phyloP scores from a whole-genome alignment of 2,329 filamentous ascomycete genomes.

The Leptoxyphium fumago region DNA sequence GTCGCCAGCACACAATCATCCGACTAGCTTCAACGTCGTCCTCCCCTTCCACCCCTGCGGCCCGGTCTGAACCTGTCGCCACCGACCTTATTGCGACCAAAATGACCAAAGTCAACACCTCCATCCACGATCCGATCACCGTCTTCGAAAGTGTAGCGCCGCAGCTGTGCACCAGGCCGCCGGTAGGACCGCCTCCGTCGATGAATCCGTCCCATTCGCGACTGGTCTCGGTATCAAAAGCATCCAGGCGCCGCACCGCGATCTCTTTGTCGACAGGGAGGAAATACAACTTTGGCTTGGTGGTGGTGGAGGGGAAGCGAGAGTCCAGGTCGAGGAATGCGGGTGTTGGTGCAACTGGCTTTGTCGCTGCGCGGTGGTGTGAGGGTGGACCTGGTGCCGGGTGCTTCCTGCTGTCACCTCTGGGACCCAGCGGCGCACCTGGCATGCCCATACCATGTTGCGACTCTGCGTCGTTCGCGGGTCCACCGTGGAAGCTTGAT shows the following conservation, averaged over 20 bases:
- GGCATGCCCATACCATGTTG: conserved; percentile 11
- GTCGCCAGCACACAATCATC: too few species aligned
- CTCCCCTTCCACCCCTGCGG: neutral
- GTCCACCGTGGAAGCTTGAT: conserved; percentile 7
- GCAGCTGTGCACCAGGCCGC: conserved; percentile 21
- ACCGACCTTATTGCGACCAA: conserved; percentile 5
- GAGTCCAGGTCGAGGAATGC: conserved; percentile 37
- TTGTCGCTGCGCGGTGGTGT: neutral
- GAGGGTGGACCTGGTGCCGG: neutral
- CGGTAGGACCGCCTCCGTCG: conserved; percentile 11
- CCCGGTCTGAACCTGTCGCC: neutral
- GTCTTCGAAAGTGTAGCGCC: conserved; percentile 30
- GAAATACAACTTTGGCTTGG: conserved; percentile 52
- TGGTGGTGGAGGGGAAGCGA: conserved; percentile 43
- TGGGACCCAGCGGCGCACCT: conserved; percentile 11
- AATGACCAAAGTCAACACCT: conserved; percentile 20
- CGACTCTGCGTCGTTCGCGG: neutral
- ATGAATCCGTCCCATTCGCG: conserved; percentile 23
- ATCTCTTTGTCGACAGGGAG: conserved; percentile 50
- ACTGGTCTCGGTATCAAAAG: conserved; percentile 33
- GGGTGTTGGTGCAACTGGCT: conserved; percentile 5
- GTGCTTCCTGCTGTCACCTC: conserved; percentile 4
- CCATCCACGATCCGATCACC: conserved; percentile 29
- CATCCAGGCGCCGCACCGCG: conserved; percentile 48
- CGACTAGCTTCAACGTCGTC: neutral